Evolutionary conservation across 148 eudicot genomes (phyloP), one percentile per base, ranked within the genome.

Genomic region (Chenopodium berlandieri): DNA sequence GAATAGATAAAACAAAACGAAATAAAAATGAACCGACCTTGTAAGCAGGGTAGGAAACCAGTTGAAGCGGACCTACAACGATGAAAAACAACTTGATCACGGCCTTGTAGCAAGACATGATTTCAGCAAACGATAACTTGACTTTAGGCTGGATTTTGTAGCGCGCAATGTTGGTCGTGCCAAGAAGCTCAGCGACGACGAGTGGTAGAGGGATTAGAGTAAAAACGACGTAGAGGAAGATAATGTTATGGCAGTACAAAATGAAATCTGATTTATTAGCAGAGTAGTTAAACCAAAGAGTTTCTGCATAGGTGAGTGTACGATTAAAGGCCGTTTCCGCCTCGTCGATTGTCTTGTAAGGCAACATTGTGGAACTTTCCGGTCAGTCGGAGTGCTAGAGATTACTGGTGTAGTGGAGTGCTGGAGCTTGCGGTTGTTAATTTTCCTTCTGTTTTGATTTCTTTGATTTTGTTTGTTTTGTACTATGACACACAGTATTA

Each of bases 91-190:
- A 83, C 83, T 89, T 86, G 93, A 94, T 94, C 56, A 94, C 98
- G 54, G 84, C 85, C 75, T 85, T 85, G 82, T 93, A 94, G 75
- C 95, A 91, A 2, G 73, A 23, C 75, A 94, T 69, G 37, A 82
- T 77, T 31, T 90, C 90, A 52, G 87, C 56, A 14, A 82, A 31
- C 1, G 94, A 85, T 14, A 89, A 79, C 48, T 73, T 90, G 71
- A 93, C 87, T 66, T 93, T 94, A 2, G 95, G 97, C 80, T 94
- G 97, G 68, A 94, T 90, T 82, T 94, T 94, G 82, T 82, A 91
- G 8, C 68, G 46, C 27, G 82, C 82, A 71, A 93, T 47, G 52
- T 80, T 84, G 12, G 52, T 17, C 70, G 72, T 63, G 0, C 81
- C 58, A 47, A 84, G 31, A 44, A 84, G 16, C 56, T 94, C 97